Conservation (phyloP, 495 filamentous ascomycete species). For the Hypoxylon intermedium region DNA sequence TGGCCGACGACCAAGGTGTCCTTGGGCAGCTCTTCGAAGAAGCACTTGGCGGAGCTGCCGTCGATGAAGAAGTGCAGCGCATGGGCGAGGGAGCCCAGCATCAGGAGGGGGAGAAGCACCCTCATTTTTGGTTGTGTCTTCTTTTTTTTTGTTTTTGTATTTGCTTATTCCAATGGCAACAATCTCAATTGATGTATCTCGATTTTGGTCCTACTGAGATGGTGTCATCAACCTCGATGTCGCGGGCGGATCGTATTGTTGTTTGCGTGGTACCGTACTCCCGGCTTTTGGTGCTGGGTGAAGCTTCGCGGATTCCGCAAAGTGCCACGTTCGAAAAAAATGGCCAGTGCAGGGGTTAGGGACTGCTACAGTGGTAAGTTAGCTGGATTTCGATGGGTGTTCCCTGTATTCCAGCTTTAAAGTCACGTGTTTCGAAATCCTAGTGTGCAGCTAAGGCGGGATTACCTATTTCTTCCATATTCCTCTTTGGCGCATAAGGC, state of each 20-base stretch:
- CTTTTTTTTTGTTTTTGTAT: no score
- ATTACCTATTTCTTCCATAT: conserved; percentile 6
- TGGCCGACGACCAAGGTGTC: conserved; percentile 95
- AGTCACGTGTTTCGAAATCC: conserved; percentile 20
- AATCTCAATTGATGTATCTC: conserved; percentile 6
- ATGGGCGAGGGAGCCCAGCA: conserved; percentile 62
- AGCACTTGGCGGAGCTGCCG: conserved; percentile 80
- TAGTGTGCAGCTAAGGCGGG: no score
- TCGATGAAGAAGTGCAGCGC: conserved; percentile 98
- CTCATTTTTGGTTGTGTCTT: conserved; percentile 50
- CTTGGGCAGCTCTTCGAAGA: conserved; percentile 97
- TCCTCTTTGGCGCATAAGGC: conserved; percentile 13
- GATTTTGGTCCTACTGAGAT: no score
- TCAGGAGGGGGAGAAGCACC: conserved; percentile 57
- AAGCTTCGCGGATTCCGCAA: conserved; percentile 38
- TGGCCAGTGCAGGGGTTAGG: conserved; percentile 35
- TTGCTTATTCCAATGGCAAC: no score
- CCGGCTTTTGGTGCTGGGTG: background rate
- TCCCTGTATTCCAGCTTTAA: no score
- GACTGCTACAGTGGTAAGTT: conserved; percentile 35
- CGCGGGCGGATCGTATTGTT: no score
- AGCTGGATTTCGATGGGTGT: no score
- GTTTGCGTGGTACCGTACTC: no score
- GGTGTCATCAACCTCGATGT: no score
- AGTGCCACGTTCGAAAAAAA: conserved; percentile 58